Base-by-base conservation (phyloP, 257 asterid species). In the Rehmannia glutinosa region DNA sequence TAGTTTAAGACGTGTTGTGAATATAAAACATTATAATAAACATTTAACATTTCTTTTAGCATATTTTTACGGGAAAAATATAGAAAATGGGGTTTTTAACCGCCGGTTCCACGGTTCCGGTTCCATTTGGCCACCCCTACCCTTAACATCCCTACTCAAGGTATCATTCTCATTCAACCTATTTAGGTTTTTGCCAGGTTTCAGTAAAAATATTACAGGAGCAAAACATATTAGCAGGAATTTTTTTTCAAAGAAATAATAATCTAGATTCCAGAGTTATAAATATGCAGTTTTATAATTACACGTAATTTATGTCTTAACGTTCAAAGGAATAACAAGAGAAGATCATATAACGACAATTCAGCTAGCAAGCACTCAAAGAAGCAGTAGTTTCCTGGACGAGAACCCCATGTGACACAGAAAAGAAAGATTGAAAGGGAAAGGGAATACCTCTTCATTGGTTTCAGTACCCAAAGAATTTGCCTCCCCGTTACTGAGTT, bases 401-500 rank as follows among this genome's bases (percentile, higher is more conserved):
- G 43, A 25, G 32, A 54, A 45, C 53, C 23, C 35, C 27, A 62
- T 28, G 45, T n/a, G 35, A 42, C 20, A 57, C 27, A 39, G 27
- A 51, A 47, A 75, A 10, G 27, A 12, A 38, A 51, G 30, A 35
- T 19, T 28, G 28, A 6, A 16, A 11, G 39, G 51, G 43, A 71
- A n/a, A 68, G 68, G 64, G 21, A 54, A 27, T 71, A 89, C 97
- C 90, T 83, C 77, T 72, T 82, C 81, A 62, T 71, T 84, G 60
- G 84, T 62, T 64, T 86, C 91, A 35, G 77, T 51, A 39, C 75
- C 85, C 65, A 61, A 21, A 25, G 81, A 69, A 67, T 74, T 83
- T 33, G 55, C 82, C 72, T 71, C 80, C 56, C 92, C 96, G 52
- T 88, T 88, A 56, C 89, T 75, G 55, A 68, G 79, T 56, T 77